These are phyloP conservation scores for Solanum hybrid DNA, from an alignment of 305 asterid genomes.

Conservation along the genomic window DNA sequence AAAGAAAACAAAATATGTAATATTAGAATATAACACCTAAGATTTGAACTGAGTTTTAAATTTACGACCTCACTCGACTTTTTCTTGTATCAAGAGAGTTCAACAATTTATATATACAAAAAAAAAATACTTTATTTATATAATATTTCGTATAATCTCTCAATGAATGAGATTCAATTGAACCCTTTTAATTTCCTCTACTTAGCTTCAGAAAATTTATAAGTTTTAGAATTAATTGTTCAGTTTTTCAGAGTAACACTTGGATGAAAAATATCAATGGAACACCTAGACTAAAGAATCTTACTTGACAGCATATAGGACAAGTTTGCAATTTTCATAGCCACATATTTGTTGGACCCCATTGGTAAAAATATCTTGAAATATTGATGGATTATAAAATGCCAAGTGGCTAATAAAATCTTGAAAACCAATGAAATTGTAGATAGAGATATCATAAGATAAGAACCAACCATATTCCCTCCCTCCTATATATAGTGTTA, in stretches of 20 bases:
- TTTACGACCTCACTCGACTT: background rate
- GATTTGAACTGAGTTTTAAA: background rate
- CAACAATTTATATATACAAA: background rate
- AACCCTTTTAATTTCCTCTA: background rate
- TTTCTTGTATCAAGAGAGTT: background rate
- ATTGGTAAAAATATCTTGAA: background rate
- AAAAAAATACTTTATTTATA: too few relatives aligned
- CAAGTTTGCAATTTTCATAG: background rate
- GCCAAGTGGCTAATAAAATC: conserved; percentile 4
- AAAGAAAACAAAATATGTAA: too few relatives aligned
- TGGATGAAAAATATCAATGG: background rate
- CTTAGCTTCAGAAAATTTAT: background rate
- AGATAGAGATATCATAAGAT: conserved; percentile 3
- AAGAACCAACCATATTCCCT: background rate
- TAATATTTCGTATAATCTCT: background rate
- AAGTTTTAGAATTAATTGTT: background rate
- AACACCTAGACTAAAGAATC: background rate
- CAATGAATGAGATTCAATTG: too few relatives aligned
- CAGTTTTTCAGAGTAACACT: background rate
- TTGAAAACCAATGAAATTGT: conserved; percentile 4
- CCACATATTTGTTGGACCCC: conserved; percentile 6
- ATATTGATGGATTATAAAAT: background rate
- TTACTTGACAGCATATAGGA: background rate
- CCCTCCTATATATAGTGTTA: background rate
- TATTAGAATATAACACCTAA: background rate